These are phyloP conservation scores for Cytospora schulzeri DNA, from an alignment of 2,329 filamentous ascomycete species.

Conservation along the genomic window DNA sequence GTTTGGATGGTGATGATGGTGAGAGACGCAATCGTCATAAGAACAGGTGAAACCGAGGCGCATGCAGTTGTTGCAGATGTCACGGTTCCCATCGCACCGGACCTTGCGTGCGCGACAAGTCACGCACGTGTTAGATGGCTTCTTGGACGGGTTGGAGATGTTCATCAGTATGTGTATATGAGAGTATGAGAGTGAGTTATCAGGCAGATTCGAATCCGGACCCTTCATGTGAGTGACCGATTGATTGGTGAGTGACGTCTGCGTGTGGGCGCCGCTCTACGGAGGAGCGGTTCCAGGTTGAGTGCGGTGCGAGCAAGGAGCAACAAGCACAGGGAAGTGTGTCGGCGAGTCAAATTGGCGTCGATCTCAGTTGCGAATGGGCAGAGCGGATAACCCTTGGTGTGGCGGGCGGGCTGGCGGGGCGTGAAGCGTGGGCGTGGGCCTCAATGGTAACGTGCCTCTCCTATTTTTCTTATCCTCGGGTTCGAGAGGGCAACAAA, in stretches of 20 bases:
- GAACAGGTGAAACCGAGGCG: conserved; percentile 60
- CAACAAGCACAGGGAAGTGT: neutral
- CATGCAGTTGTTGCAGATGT: conserved; percentile 60
- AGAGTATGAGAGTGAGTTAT: conserved; percentile 7
- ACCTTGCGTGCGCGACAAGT: conserved; percentile 48
- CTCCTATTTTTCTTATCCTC: conserved; percentile 12
- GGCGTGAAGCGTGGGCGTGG: neutral
- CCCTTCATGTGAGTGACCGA: conserved; percentile 14
- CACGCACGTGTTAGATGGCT: conserved; percentile 28
- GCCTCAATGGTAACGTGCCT: conserved; percentile 9
- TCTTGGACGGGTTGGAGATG: conserved; percentile 27
- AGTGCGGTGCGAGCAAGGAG: conserved; percentile 10
- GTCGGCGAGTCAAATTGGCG: conserved; percentile 14
- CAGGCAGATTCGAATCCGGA: neutral
- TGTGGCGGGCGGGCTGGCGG: conserved; percentile 4
- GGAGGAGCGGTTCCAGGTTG: conserved; percentile 12
- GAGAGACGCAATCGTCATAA: conserved; percentile 49
- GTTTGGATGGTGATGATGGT: conserved; percentile 19
- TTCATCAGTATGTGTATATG: conserved; percentile 23
- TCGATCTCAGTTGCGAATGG: neutral
- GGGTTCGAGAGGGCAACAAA: neutral
- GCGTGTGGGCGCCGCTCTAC: conserved; percentile 15
- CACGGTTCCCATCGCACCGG: conserved; percentile 57
- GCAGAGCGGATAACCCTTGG: conserved; percentile 12
- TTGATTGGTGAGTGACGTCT: conserved; percentile 17